Base-by-base conservation (phyloP, 192 early-diverging fungal species). In the Linnemannia hyalina region DNA sequence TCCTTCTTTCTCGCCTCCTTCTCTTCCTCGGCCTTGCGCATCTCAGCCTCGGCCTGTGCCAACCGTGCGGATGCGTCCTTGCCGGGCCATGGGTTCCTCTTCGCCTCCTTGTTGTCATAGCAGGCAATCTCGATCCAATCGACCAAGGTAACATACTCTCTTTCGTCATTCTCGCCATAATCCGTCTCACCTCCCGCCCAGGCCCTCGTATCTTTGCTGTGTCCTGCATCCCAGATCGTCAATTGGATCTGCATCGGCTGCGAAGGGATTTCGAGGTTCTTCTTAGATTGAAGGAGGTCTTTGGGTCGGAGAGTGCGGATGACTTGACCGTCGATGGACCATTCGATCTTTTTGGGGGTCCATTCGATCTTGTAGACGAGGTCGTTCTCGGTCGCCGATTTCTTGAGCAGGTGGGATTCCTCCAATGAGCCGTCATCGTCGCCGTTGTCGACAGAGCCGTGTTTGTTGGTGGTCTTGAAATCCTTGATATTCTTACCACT, bases 361-460 rank as follows among this genome's bases (percentile, higher is more conserved):
- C 90, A 90, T 41, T 90, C 86, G 49, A 89, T 80, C 70, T 75
- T 86, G 83, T 86, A 86, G 22, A 86, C 83, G 3, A 78, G 38
- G 4, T 73, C 70, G 49, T 86, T 7, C 29, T 86, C 79, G 4
- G 65, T 60, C 3, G 72, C 69, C 6, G 57, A 71, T n/a, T 72
- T 76, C n/a, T 80, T 80, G 36, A 86, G 49, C 32, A 55, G 10
- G 46, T 86, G 83, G 0, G 75, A 68, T 41, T 81, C 65, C 44
- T 86, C 83, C 68, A 85, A 40, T 0, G 83, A 76, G 15, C 68
- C 44, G 47, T 68, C 55, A 1, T 70, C 63, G 52, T 73, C 69
- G 0, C 69, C 63, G 44, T 74, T 38, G 2, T 74, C 44, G 26
- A 26, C 55, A 4, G n/a, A n/a, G 23, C 57, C 20, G 41, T 70